Conservation (phyloP, 345 rosid species). For the Hypericum perforatum region DNA sequence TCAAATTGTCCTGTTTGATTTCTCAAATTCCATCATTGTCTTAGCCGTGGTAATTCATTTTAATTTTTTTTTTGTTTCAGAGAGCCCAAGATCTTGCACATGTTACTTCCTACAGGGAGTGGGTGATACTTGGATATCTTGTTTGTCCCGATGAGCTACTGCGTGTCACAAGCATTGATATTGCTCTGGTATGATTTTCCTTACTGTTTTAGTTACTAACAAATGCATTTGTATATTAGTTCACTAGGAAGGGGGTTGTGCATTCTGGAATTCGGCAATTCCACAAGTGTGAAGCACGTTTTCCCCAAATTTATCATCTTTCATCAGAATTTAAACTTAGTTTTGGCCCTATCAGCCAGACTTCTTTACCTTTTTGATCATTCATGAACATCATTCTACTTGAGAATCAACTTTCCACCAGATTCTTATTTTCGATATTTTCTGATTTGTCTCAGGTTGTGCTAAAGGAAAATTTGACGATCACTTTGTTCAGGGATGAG, state of each 20-base stretch:
- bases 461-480: constrained; percentile 82
- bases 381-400: background rate
- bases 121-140: constrained; percentile 96
- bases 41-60: constrained; percentile 9
- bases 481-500: constrained; percentile 89
- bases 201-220: background rate
- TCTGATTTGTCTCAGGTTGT: constrained; percentile 53
- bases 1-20: background rate
- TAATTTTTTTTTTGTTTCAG: constrained; percentile 34
- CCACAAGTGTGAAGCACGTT: too few relatives aligned
- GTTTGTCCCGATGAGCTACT: constrained; percentile 99
- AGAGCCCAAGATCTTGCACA: constrained; percentile 98
- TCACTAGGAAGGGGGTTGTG: too few relatives aligned
- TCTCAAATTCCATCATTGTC: background rate
- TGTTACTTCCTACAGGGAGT: constrained; percentile 90
- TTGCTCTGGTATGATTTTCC: constrained; percentile 57
- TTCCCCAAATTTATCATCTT: too few relatives aligned
- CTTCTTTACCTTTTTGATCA: too few relatives aligned
- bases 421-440: constrained; percentile 4
- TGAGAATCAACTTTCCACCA: background rate
- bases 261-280: too few relatives aligned
- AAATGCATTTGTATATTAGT: too few relatives aligned
- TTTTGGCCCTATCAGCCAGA: too few relatives aligned
- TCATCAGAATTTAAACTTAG: too few relatives aligned
- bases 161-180: constrained; percentile 96